Evolutionary conservation across 2,329 filamentous ascomycete species (phyloP).

Genomic region (Beauveria brongniartii): DNA sequence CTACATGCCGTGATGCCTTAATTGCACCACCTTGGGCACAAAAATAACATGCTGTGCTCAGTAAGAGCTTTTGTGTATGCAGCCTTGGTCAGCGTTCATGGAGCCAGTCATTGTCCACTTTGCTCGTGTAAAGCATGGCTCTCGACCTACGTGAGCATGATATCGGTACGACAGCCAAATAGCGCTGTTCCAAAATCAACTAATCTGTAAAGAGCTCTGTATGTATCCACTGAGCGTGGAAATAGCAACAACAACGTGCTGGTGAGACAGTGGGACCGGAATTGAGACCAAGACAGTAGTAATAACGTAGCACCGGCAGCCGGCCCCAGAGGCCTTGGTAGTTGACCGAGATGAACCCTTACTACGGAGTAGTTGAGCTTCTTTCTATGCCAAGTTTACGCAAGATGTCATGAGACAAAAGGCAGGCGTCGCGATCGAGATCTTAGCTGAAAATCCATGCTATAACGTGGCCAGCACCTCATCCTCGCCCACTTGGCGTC

Average conservation of each 20-base stretch:
- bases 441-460: neutral
- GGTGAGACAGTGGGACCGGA: no score
- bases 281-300: neutral
- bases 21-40: no score
- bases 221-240: neutral
- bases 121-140: neutral
- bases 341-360: neutral
- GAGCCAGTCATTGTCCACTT: neutral
- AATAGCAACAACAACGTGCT: neutral
- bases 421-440: constrained; percentile 4
- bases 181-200: neutral
- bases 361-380: neutral
- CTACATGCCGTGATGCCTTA: no score
- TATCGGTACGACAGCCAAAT: neutral
- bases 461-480: constrained; percentile 6
- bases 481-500: neutral
- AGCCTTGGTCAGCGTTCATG: neutral
- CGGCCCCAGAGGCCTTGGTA: no score
- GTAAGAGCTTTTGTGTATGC: neutral
- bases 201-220: no score
- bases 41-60: neutral
- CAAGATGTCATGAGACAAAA: neutral
- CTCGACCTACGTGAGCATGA: no score
- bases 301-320: neutral
- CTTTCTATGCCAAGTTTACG: constrained; percentile 7